Evolutionary conservation across 2,329 filamentous ascomycete genomes (phyloP), one percentile per base, ranked within the genome.

Genomic region (Paecilomyces dactylethromorphus): DNA sequence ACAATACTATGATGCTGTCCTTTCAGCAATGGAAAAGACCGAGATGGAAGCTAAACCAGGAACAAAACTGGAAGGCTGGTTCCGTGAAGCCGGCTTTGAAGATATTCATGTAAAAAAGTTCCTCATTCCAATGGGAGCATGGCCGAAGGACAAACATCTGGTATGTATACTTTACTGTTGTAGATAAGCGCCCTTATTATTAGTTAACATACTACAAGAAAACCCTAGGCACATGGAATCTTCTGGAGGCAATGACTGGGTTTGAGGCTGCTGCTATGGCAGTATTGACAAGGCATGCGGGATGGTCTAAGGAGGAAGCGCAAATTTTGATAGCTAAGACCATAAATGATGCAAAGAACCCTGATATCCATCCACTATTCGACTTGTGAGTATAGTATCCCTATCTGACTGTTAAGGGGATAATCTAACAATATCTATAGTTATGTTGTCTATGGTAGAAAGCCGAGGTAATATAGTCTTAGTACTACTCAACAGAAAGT

Each of bases 41-140:
- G 49, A 21, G 7, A 11, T 22, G 7, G 49, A 52, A 22, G 11
- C 49, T 22, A 11, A 6, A 10, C 49, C 49, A 6, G 49, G 49
- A 52, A n/a, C 49, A 10, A 57, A 60, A 15, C 58, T 69, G 4
- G 60, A 61, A 24, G 29, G 55, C 4, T 58, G 54, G 33, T 62
- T 68, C n/a, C n/a, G n/a, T n/a, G n/a, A n/a, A n/a, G n/a, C n/a
- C n/a, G n/a, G n/a, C n/a, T n/a, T n/a, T n/a, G n/a, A n/a, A n/a
- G n/a, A n/a, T n/a, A n/a, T n/a, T n/a, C n/a, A n/a, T n/a, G n/a
- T n/a, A n/a, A n/a, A n/a, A n/a, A n/a, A n/a, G n/a, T n/a, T n/a
- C n/a, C n/a, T n/a, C n/a, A n/a, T n/a, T n/a, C n/a, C n/a, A n/a
- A n/a, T n/a, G n/a, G n/a, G n/a, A n/a, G n/a, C n/a, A n/a, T n/a